Base-by-base conservation (phyloP, 108 stramenopile genomes). In the Cyclotella atomus region DNA sequence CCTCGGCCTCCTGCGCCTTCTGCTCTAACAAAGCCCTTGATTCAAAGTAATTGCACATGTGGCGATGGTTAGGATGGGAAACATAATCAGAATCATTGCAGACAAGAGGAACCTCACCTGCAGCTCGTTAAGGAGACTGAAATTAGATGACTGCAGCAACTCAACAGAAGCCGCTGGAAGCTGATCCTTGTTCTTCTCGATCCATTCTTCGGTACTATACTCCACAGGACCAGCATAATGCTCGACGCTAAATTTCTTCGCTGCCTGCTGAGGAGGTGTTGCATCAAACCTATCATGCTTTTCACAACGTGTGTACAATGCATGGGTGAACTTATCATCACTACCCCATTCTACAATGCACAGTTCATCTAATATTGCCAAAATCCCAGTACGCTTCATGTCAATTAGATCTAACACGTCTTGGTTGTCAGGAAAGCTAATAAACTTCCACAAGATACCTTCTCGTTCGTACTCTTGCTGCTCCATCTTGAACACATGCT, bases 191-290 rank as follows among this genome's bases (percentile, higher is more conserved):
- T 98, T 97, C 61, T 94, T 95, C 25, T 87, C 73, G 23, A 98
- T 85, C 73, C 96, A 98, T 34, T 86, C 83, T 7, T 87, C 73
- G 0, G 94, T 93, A 57, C 91, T 87, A 87, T 98, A 97, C 59
- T 89, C 83, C 23, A 97, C 97, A 28, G 77, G 76, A 36, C 98
- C 98, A 38, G 98, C 98, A 71, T 98, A 99, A 78, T 99, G 98
- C 59, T 87, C 75, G 62, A 99, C 90, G 34, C 91, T 95, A 79
- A 99, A 99, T 70, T 91, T 88, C 61, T 65, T 73, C 63, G 35
- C 81, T 47, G 74, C 78, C 81, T 81, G 90, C 77, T 73, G 73
- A 44, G 73, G 71, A 59, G 82, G 76, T 71, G 84, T 52, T 27
- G 72, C 66, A 77, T 80, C 65, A 86, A 88, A 72, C 57, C 88